Base-by-base conservation (phyloP, 2,329 filamentous ascomycete species). In the Alternaria incomplexa region DNA sequence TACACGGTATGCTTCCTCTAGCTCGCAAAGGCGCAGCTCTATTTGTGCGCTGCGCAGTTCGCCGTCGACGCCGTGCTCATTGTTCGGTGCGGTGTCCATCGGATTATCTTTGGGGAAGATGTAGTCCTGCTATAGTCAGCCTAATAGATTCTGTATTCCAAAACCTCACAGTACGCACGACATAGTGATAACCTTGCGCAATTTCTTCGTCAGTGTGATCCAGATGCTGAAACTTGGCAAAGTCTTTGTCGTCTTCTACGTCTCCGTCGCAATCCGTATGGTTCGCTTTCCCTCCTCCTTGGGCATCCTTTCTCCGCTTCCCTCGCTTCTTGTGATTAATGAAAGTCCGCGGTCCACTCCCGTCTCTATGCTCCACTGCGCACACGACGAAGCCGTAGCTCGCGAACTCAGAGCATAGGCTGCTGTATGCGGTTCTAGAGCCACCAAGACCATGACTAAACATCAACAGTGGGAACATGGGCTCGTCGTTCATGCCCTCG, bases 361-460 rank as follows among this genome's bases (percentile, higher is more conserved):
- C 89, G 72, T 91, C 89, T 26, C 89, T 79, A 73, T 91, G 89
- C 76, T 91, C 89, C 23, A 91, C 72, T 0, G 88, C 87, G 32
- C 88, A 85, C 0, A 91, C 88, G 1, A 91, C 81, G 68, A 90
- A 89, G 0, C 89, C 88, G 67, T 89, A 88, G 71, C 87, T 89
- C 0, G 88, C 89, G 66, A 91, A 86, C 46, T 91, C 88, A 8
- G 88, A 87, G 67, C 88, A 91, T 2, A 91, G 81, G 15, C 85
- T 84, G 17, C 86, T 89, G 70, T 89, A 90, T 65, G 85, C 86
- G 3, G 88, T 90, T 50, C 88, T 80, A 2, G 87, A 89, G 0
- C 88, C 89, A 6, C 89, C 88, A 6, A 91, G 77, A 0, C 89
- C 89, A 75, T 91, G 89, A 69, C 87, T 89, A 75, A 91, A 91